A percentile compares a stretch with the other conserved stretches of the same genome.
phyloP scores from a whole-genome alignment of 1,284 basidiomycete genomes.

The Trichosporon sp. region DNA sequence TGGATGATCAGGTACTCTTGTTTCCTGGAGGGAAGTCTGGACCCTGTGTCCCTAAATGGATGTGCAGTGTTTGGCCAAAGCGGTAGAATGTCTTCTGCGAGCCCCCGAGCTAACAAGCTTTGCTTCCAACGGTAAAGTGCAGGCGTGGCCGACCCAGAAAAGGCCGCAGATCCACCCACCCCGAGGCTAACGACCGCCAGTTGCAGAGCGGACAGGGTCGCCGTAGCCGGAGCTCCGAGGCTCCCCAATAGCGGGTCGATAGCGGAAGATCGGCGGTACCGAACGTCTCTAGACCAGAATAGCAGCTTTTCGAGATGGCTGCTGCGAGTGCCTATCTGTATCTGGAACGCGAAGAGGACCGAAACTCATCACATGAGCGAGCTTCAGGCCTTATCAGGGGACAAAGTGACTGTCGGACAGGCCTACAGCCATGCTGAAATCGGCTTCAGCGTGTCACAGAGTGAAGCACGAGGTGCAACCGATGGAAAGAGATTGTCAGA shows the following conservation, averaged over 20 bases:
- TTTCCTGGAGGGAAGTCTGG: not conserved
- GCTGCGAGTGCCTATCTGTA: no score
- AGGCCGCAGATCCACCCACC: not conserved
- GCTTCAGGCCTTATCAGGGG: no score
- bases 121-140: no score
- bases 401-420: not conserved
- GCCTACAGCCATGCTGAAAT: not conserved
- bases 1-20: not conserved
- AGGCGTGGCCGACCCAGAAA: not conserved
- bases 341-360: not conserved
- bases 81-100: not conserved
- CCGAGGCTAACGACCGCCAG: not conserved
- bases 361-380: not conserved
- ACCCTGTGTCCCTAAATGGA: not conserved
- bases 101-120: not conserved
- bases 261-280: not conserved
- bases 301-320: no score
- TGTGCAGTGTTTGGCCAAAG: not conserved
- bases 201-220: no score
- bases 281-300: no score
- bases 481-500: not conserved
- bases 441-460: not conserved
- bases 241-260: no score
- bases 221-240: no score
- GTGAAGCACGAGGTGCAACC: not conserved